Conservation (phyloP, 805 yeast genomes). For the Peterozyma xylosa region DNA sequence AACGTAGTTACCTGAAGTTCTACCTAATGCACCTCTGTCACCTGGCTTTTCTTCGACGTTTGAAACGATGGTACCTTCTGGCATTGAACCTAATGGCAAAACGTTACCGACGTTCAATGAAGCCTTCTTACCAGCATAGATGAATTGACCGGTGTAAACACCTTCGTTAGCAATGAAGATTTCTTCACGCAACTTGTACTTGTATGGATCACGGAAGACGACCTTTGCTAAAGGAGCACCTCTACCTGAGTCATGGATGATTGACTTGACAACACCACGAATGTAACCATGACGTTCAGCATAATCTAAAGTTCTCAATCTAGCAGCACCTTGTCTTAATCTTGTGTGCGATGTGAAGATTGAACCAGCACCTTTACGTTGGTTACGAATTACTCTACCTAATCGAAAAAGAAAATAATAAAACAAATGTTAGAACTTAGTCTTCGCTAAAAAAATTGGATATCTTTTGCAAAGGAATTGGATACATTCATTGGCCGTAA, state of each 20-base stretch:
- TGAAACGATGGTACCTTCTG: conserved; percentile 45
- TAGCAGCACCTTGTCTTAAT: conserved; percentile 99
- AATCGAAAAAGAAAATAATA: not conserved
- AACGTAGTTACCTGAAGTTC: conserved; percentile 99
- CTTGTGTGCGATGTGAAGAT: conserved; percentile 99
- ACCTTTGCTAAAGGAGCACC: conserved; percentile 99
- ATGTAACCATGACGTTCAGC: conserved; percentile 99
- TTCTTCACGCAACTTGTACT: conserved; percentile 95
- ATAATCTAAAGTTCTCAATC: conserved; percentile 97
- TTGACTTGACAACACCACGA: conserved; percentile 98
- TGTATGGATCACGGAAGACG: conserved; percentile 99
- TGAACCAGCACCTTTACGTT: conserved; percentile 99
- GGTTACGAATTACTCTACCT: conserved; percentile 99
- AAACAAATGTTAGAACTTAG: not conserved
- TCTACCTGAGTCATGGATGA: conserved; percentile 99
- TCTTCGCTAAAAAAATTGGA: too few species aligned
- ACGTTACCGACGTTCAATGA: conserved; percentile 95
- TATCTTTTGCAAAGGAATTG: too few species aligned
- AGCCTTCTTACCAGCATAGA: conserved; percentile 99
- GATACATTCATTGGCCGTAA: too few species aligned
- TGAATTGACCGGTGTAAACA: conserved; percentile 98
- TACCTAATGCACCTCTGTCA: conserved; percentile 82
- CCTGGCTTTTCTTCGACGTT: conserved; percentile 47
- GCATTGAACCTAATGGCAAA: conserved; percentile 89
- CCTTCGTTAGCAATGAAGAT: conserved; percentile 99